Percentiles rank a stretch among this genome's conserved stretches.
These are phyloP conservation scores for Nothophoma quercina DNA, from an alignment of 2,329 filamentous ascomycete species.

Conservation along the genomic window DNA sequence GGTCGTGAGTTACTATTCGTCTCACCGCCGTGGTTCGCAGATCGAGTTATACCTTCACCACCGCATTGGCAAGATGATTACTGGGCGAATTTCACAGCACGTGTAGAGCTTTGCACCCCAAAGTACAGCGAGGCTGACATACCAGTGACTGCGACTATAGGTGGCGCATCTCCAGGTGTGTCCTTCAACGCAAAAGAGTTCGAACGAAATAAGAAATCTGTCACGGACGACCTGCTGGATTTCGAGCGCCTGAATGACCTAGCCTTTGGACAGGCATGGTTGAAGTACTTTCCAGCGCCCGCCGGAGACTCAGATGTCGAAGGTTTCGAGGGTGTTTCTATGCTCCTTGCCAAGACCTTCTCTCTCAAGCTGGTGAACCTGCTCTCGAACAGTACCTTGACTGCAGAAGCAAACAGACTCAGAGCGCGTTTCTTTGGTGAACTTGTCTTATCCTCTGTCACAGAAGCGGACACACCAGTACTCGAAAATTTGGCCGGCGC, in stretches of 20 bases:
- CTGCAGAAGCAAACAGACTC: conserved; percentile 15
- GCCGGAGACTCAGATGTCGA: not conserved
- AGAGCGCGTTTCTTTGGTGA: conserved; percentile 26
- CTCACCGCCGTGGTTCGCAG: conserved; percentile 12
- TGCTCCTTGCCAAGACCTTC: conserved; percentile 15
- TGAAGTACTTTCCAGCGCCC: conserved; percentile 3
- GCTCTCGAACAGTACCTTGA: conserved; percentile 9
- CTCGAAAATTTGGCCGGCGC: conserved; percentile 9
- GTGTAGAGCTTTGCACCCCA: conserved; percentile 20
- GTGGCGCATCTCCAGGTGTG: not conserved
- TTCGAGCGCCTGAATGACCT: conserved; percentile 1
- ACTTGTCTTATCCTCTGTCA: conserved; percentile 17
- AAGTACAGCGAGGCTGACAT: conserved; percentile 15
- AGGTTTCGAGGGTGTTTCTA: conserved; percentile 9
- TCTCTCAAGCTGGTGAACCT: conserved; percentile 10
- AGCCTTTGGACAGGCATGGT: conserved; percentile 11
- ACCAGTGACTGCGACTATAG: conserved; percentile 14
- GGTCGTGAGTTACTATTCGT: conserved; percentile 1
- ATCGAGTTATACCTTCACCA: not conserved
- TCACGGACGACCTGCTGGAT: conserved; percentile 10
- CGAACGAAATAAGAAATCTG: not conserved
- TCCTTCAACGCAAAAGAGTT: conserved; percentile 13
- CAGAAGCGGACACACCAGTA: not conserved
- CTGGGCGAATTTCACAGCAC: conserved; percentile 4
- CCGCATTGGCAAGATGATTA: not conserved